Evolutionary conservation across 2,329 filamentous ascomycete genomes (phyloP).

Genomic region (Delphinella strobiligena): DNA sequence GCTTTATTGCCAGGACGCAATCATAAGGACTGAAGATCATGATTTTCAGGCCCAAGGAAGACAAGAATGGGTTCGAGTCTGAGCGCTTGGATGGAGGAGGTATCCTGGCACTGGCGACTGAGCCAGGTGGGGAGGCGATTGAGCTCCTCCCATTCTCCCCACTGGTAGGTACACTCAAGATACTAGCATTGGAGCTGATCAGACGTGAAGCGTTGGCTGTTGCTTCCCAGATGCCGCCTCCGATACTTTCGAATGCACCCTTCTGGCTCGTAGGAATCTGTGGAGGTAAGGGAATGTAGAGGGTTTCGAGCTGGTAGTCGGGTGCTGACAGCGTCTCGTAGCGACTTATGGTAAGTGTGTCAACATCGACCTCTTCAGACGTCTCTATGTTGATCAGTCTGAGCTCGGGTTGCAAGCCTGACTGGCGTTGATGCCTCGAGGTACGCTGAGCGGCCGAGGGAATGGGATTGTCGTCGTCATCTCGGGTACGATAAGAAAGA

Average conservation of each 20-base stretch:
- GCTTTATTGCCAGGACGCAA: slow-evolving; percentile 80
- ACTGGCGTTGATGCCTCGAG: slow-evolving; percentile 59
- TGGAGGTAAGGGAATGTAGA: slow-evolving; percentile 61
- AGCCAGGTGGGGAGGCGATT: slow-evolving; percentile 22
- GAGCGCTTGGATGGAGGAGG: slow-evolving; percentile 13
- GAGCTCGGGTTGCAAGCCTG: slow-evolving; percentile 75
- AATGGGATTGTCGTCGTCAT: slow-evolving; percentile 51
- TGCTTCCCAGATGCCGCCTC: slow-evolving; percentile 75
- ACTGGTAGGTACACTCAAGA: slow-evolving; percentile 36
- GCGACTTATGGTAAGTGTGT: slow-evolving; percentile 72
- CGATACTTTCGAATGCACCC: slow-evolving; percentile 65
- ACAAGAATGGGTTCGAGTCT: slow-evolving; percentile 35
- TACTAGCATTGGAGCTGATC: slow-evolving; percentile 76
- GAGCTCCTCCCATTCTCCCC: slow-evolving; percentile 24
- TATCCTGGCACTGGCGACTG: slow-evolving; percentile 14
- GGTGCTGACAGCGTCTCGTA: slow-evolving; percentile 76
- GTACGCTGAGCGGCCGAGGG: slow-evolving; percentile 41
- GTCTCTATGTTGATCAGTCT: slow-evolving; percentile 81
- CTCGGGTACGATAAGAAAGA: slow-evolving; percentile 75
- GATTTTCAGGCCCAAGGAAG: slow-evolving; percentile 57
- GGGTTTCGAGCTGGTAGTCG: slow-evolving; percentile 80
- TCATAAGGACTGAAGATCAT: slow-evolving; percentile 96
- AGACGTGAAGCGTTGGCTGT: slow-evolving; percentile 66
- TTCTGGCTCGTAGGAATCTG: slow-evolving; percentile 51
- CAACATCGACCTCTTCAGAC: slow-evolving; percentile 72